These are phyloP conservation scores for Acanthamoeba triangularis DNA, from an alignment of 208 protist species.

Conservation along the genomic window DNA sequence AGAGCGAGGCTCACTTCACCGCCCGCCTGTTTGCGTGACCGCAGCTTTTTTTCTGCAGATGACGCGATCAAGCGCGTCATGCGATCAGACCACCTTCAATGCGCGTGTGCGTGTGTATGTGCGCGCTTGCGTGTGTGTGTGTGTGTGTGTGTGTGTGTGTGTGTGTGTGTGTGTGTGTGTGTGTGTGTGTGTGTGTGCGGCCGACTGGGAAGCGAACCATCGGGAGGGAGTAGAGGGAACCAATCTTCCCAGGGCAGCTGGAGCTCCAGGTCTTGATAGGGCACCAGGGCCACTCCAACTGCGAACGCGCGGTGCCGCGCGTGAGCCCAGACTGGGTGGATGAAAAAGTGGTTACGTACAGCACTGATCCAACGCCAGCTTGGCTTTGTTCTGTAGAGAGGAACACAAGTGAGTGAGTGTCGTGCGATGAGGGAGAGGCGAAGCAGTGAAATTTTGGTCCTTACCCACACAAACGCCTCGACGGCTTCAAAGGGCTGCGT, in stretches of 20 bases:
- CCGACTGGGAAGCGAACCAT: not conserved
- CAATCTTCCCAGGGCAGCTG: constrained; percentile 1
- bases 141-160: no score
- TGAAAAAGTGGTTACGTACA: not conserved
- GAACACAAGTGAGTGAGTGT: not conserved
- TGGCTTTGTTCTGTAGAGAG: constrained; percentile 21
- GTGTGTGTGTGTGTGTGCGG: no score
- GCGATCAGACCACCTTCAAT: not conserved
- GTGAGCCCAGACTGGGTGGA: not conserved
- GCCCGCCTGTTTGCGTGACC: constrained; percentile 13
- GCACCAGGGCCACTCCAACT: not conserved
- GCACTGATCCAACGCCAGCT: not conserved
- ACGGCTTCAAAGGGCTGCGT: constrained; percentile 26
- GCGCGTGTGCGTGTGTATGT: not conserved
- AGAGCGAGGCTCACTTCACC: not conserved
- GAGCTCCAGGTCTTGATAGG: constrained; percentile 4
- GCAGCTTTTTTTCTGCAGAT: not conserved
- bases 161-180: no score
- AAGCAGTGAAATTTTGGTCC: not conserved
- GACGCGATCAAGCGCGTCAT: not conserved
- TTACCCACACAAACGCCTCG: constrained; percentile 7
- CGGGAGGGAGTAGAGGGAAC: constrained; percentile 14
- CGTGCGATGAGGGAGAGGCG: not conserved
- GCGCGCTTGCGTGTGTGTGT: no score
- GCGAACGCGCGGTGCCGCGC: no score